Evolutionary conservation across 371 early-diverging fungal genomes (phyloP).

Genomic region (Astathelohania contejeani): DNA sequence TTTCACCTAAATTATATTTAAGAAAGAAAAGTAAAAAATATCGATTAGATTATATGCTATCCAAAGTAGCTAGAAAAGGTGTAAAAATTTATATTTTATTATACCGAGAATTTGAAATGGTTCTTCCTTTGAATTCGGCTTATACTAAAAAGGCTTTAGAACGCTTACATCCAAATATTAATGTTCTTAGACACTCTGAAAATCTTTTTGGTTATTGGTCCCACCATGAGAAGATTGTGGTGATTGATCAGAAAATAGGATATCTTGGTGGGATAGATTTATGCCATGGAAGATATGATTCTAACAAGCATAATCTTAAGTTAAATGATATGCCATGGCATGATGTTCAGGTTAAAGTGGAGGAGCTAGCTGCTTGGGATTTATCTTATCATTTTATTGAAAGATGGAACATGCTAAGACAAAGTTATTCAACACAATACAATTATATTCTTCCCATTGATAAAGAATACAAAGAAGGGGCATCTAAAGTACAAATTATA

Average conservation of each 20-base stretch:
- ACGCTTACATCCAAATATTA: conserved; percentile 62
- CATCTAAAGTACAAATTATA: conserved; percentile 49
- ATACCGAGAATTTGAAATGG: conserved; percentile 68
- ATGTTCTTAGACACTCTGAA: conserved; percentile 52
- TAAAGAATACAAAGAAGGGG: conserved; percentile 31
- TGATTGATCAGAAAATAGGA: conserved; percentile 64
- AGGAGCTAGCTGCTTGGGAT: conserved; percentile 63
- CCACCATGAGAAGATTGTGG: conserved; percentile 70
- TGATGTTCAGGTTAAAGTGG: conserved; percentile 57
- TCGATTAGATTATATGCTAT: conserved; percentile 63
- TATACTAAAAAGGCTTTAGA: conserved; percentile 64
- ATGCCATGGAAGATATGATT: conserved; percentile 74
- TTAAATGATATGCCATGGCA: conserved; percentile 83
- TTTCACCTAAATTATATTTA: conserved; percentile 55
- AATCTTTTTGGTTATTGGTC: conserved; percentile 51
- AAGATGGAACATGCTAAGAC: conserved; percentile 66
- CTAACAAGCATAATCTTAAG: conserved; percentile 60
- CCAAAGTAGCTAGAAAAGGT: conserved; percentile 66
- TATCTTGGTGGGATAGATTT: conserved; percentile 75
- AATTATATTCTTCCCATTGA: conserved; percentile 57
- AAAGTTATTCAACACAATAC: conserved; percentile 54
- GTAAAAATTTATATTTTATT: conserved; percentile 69
- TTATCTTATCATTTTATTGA: conserved; percentile 70
- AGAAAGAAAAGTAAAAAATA: conserved; percentile 59
- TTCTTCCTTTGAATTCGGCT: conserved; percentile 61